Evolutionary conservation across 371 early-diverging fungal genomes (phyloP).

Genomic region (Mortierella sp.): DNA sequence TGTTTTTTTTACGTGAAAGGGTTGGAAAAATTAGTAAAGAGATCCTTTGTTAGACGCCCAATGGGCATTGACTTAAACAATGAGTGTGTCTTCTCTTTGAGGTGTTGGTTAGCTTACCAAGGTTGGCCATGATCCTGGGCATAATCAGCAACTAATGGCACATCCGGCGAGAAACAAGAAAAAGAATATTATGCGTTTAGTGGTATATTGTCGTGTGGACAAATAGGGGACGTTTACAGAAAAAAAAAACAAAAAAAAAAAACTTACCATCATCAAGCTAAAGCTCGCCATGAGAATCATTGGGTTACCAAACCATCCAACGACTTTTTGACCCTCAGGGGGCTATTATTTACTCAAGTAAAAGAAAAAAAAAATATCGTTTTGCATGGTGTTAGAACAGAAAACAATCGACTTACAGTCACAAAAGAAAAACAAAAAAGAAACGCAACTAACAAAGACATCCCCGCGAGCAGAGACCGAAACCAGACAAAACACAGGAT

Average conservation of each 20-base stretch:
- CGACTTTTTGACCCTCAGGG: conserved; percentile 35
- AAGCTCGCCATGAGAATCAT: conserved; percentile 44
- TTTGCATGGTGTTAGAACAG: background rate
- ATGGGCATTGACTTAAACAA: background rate
- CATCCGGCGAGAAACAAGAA: background rate
- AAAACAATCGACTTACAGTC: too few species aligned
- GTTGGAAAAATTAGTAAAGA: background rate
- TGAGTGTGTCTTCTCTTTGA: background rate
- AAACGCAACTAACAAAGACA: too few species aligned
- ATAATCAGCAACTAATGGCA: conserved; percentile 24
- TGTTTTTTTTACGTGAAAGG: background rate
- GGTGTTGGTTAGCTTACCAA: conserved; percentile 7
- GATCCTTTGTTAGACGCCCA: background rate
- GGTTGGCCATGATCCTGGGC: conserved; percentile 45
- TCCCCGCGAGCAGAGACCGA: background rate
- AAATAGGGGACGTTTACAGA: background rate
- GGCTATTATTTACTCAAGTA: conserved; percentile 5
- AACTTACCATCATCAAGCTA: conserved; percentile 33
- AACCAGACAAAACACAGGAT: background rate
- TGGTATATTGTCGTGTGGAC: background rate
- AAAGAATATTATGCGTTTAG: background rate
- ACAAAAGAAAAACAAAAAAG: too few species aligned
- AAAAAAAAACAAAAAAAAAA: too few species aligned
- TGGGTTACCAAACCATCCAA: conserved; percentile 35
- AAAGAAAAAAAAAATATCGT: too few species aligned